Evolutionary conservation across 345 rosid species (phyloP).

Genomic region (Corchorus capsularis): DNA sequence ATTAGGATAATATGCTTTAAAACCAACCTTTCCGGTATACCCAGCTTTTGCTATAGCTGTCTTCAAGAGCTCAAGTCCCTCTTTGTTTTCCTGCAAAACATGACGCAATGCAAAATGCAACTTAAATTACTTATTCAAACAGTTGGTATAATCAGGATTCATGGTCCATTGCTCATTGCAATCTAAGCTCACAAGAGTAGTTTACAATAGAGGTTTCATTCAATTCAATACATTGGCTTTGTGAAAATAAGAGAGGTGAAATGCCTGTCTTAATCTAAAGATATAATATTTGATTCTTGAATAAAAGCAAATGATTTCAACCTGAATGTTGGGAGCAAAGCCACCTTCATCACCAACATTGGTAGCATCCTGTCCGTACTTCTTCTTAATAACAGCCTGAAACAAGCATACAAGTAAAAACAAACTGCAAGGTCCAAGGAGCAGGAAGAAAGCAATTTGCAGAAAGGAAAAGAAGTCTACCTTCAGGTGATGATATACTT

Average conservation of each 20-base stretch:
- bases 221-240: not conserved
- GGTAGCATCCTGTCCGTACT: constrained; percentile 69
- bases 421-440: not conserved
- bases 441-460: not conserved
- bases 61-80: constrained; percentile 70
- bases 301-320: constrained; percentile 12
- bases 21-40: constrained; percentile 53
- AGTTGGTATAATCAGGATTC: not conserved
- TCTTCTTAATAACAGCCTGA: constrained; percentile 63
- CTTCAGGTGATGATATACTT: constrained; percentile 72
- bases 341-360: constrained; percentile 73
- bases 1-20: not conserved
- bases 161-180: not conserved
- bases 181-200: not conserved
- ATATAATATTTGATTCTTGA: not conserved
- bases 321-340: constrained; percentile 70
- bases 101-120: not conserved
- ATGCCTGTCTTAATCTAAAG: not conserved
- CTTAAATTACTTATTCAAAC: not conserved
- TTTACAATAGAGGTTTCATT: not conserved
- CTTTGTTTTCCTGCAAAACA: constrained; percentile 61
- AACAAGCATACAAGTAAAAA: constrained; percentile 6
- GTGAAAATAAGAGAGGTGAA: not conserved
- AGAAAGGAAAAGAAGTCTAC: constrained; percentile 21
- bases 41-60: constrained; percentile 71